phyloP scores from a whole-genome alignment of 2,329 filamentous ascomycete genomes.

The Cercospora citrullina region DNA sequence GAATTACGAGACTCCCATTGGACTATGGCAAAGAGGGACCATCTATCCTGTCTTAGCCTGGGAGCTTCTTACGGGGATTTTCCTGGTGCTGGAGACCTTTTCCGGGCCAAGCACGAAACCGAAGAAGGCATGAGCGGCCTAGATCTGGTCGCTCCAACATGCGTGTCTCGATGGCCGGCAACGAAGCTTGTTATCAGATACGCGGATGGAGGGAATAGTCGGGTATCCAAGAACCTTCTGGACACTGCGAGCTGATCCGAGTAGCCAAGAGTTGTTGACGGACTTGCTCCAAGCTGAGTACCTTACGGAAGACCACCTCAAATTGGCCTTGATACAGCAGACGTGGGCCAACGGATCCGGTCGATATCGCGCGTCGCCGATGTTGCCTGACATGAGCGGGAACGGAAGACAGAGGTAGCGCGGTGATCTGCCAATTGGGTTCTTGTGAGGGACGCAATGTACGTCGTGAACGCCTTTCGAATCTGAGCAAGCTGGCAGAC shows the following conservation, averaged over 20 bases:
- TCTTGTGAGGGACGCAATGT: too few species aligned
- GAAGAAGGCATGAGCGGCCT: slow-evolving; percentile 10
- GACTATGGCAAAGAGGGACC: slow-evolving; percentile 26
- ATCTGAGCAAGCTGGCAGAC: too few species aligned
- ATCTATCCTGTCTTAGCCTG: slow-evolving; percentile 25
- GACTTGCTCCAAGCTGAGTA: too few species aligned
- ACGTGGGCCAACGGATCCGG: not conserved
- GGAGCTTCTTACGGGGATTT: slow-evolving; percentile 15
- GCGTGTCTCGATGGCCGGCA: too few species aligned
- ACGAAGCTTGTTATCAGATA: too few species aligned
- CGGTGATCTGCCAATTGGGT: not conserved
- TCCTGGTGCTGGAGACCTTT: not conserved
- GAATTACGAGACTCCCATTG: slow-evolving; percentile 26
- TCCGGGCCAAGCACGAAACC: slow-evolving; percentile 9
- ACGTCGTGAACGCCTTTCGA: too few species aligned
- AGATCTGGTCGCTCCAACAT: too few species aligned
- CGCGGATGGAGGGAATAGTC: too few species aligned
- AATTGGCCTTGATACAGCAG: not conserved
- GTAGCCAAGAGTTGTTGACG: too few species aligned
- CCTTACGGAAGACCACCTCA: too few species aligned
- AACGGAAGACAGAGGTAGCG: not conserved
- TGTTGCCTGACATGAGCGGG: not conserved
- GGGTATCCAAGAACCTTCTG: too few species aligned
- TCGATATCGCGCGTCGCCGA: not conserved
- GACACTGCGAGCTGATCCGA: too few species aligned